A percentile compares a stretch with the other conserved stretches of the same genome.
phyloP scores from a whole-genome alignment of 2,329 filamentous ascomycete species.

The Rugonectria rugulosa region DNA sequence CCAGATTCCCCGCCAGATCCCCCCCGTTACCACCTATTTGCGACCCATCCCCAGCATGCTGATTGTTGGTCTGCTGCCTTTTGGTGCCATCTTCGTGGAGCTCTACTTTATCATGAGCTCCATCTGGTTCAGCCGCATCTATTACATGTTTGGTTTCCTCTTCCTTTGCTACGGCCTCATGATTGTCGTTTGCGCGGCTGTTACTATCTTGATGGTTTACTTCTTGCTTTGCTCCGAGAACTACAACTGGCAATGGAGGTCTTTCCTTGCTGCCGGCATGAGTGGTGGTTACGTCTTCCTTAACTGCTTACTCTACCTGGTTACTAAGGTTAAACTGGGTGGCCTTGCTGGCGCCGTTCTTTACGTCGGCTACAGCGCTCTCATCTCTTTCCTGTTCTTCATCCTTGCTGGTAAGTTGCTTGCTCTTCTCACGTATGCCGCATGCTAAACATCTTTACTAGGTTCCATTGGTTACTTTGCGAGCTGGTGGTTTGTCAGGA shows the following conservation, averaged over 20 bases:
- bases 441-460: slow-evolving; percentile 47
- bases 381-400: slow-evolving; percentile 92
- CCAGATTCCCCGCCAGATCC: slow-evolving; percentile 97
- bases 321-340: slow-evolving; percentile 85
- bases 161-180: slow-evolving; percentile 98
- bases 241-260: slow-evolving; percentile 98
- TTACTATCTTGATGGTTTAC: slow-evolving; percentile 94
- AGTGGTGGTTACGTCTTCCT: slow-evolving; percentile 91
- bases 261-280: slow-evolving; percentile 90
- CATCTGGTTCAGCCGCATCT: slow-evolving; percentile 98
- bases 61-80: slow-evolving; percentile 89
- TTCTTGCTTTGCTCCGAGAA: slow-evolving; percentile 96
- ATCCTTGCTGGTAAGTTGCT: slow-evolving; percentile 83
- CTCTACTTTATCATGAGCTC: slow-evolving; percentile 99
- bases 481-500: slow-evolving; percentile 91
- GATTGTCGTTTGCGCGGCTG: slow-evolving; percentile 92
- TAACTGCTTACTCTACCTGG: slow-evolving; percentile 90
- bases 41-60: slow-evolving; percentile 89
- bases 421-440: neutral
- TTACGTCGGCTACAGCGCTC: slow-evolving; percentile 89
- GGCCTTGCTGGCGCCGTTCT: slow-evolving; percentile 87
- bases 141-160: slow-evolving; percentile 99
- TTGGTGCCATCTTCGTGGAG: slow-evolving; percentile 97
- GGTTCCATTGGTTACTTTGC: slow-evolving; percentile 96
- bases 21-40: slow-evolving; percentile 82